Percentiles rank a stretch among this genome's conserved stretches.
phyloP scores from a whole-genome alignment of 148 eudicot genomes.

The Fallopia convolvulus region DNA sequence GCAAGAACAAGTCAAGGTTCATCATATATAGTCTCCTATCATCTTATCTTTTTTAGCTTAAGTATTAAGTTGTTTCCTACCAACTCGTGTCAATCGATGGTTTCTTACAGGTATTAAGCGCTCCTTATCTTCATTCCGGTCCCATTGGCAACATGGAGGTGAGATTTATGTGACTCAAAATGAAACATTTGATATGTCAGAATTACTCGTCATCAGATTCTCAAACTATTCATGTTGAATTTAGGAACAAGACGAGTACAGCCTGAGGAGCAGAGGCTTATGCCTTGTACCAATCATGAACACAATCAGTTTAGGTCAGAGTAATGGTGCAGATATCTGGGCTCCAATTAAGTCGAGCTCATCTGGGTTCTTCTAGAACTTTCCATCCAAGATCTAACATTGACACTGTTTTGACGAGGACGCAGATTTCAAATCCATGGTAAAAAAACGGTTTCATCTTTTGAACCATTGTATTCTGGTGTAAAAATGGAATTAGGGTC shows the following conservation, averaged over 20 bases:
- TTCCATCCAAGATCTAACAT: not conserved
- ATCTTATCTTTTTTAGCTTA: no score
- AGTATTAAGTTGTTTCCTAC: not conserved
- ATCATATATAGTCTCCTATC: constrained; percentile 2
- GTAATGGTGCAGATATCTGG: constrained; percentile 96
- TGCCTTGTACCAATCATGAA: constrained; percentile 66
- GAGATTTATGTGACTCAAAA: constrained; percentile 10
- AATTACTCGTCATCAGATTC: not conserved
- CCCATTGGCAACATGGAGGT: constrained; percentile 43
- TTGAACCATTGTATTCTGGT: not conserved
- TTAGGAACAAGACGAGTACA: constrained; percentile 39
- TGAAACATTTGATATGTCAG: no score
- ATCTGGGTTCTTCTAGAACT: not conserved
- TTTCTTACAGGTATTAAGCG: constrained; percentile 61
- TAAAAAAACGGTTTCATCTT: not conserved
- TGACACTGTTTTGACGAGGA: not conserved
- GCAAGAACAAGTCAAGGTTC: constrained; percentile 88
- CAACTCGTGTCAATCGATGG: not conserved
- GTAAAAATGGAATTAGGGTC: not conserved
- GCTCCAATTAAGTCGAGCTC: constrained; percentile 35
- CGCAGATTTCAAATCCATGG: not conserved
- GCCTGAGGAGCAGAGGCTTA: constrained; percentile 68
- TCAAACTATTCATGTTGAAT: not conserved
- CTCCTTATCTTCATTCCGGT: constrained; percentile 60
- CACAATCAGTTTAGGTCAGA: constrained; percentile 50